Evolutionary conservation across 371 early-diverging fungal genomes (phyloP), one percentile per base, ranked within the genome.

Genomic region (Apophysomyces trapeziformis): DNA sequence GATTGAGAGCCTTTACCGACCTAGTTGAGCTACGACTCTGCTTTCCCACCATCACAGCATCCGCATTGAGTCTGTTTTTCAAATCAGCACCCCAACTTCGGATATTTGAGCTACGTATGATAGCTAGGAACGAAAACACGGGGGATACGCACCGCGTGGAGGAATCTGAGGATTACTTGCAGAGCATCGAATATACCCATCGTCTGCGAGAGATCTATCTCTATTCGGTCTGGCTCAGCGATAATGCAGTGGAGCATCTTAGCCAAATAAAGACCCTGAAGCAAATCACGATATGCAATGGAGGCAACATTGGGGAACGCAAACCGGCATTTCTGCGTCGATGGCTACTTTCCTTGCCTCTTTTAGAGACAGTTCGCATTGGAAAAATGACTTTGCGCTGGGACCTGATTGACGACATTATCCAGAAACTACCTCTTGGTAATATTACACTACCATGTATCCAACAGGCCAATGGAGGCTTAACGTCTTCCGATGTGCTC

Each of bases 21-120:
- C 56, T 71, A 32, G 61, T 63, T 1, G 71, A 71, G 32, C 61
- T 71, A 12, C 60, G 71, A 8, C 58, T 71, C 0, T 71, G 71
- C 36, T 67, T 62, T 61, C 67, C 71, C 6, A 60, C 50, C 45
- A 61, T 69, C 36, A 45, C 60, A 1, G 59, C 43, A 14, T 4
- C 45, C 11, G 61, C 57, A 2, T 26, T 71, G 37, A 61, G 67
- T n/a, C 7, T n/a, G 4, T 58, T 66, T 18, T 58, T 71, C 11
- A 16, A 39, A 36, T 38, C 64, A 7, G 37, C 58, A 8, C 56
- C 59, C 9, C 46, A 63, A 7, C 43, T 71, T 8, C 38, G 64
- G 14, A 64, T 71, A 8, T 44, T 71, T 12, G 71, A 71, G 43
- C 62, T 71, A 12, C 67, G 71, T 5, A n/a, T 41, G 62, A 45